Conservation (phyloP, 495 filamentous ascomycete genomes). For the Penicillium dipodomyicola region DNA sequence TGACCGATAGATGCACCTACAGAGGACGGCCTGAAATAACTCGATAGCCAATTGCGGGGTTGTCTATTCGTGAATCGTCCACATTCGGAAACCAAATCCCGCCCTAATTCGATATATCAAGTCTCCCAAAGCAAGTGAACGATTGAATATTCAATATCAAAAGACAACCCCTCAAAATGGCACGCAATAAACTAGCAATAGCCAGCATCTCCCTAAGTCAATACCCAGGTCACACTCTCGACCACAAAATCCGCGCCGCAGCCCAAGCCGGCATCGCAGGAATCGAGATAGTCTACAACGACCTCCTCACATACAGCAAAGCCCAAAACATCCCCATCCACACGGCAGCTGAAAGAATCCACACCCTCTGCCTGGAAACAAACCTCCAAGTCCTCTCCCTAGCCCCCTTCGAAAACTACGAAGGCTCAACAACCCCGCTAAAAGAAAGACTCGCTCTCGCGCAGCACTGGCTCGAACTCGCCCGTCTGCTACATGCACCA, state of each 20-base stretch:
- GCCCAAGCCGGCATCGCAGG: constrained; percentile 57
- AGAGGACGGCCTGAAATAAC: no score
- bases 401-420: constrained; percentile 74
- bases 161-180: constrained; percentile 45
- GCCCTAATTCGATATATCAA: neutral
- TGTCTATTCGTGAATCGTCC: no score
- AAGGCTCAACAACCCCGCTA: constrained; percentile 52
- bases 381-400: constrained; percentile 59
- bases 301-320: constrained; percentile 55
- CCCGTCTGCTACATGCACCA: constrained; percentile 55
- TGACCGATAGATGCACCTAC: no score
- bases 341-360: constrained; percentile 55
- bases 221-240: constrained; percentile 57
- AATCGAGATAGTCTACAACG: constrained; percentile 71
- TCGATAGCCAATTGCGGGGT: no score
- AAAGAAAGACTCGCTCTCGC: constrained; percentile 59
- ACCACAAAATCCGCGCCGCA: constrained; percentile 60
- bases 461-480: constrained; percentile 64
- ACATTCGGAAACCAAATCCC: neutral
- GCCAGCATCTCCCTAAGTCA: constrained; percentile 66
- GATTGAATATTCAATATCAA: neutral
- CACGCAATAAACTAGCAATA: constrained; percentile 47
- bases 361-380: constrained; percentile 48
- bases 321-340: constrained; percentile 40
- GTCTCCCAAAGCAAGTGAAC: neutral